Evolutionary conservation across 2,329 filamentous ascomycete species (phyloP).

Genomic region (Metarhizium album): DNA sequence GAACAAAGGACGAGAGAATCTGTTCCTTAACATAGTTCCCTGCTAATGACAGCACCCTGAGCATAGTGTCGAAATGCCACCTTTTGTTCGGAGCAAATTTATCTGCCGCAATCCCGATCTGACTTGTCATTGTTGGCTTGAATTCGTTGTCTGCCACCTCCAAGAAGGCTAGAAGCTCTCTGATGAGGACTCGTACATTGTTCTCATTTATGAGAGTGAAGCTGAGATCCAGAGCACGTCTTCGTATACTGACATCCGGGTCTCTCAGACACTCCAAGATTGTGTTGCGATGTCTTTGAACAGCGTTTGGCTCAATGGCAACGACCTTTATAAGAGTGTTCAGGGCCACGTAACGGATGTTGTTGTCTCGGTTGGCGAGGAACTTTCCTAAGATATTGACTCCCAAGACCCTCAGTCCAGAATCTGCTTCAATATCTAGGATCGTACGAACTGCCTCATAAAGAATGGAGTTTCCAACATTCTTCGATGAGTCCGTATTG

Average conservation of each 20-base stretch:
- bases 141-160: constrained; percentile 98
- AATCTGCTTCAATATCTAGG: constrained; percentile 95
- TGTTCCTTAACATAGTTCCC: constrained; percentile 98
- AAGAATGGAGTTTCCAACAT: constrained; percentile 94
- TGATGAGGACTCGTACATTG: constrained; percentile 86
- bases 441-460: constrained; percentile 97
- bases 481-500: constrained; percentile 96
- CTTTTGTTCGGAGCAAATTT: constrained; percentile 93
- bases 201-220: constrained; percentile 97
- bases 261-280: constrained; percentile 93
- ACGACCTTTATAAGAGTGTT: constrained; percentile 98
- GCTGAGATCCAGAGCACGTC: constrained; percentile 90
- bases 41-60: constrained; percentile 83
- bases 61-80: constrained; percentile 98
- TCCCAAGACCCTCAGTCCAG: constrained; percentile 82
- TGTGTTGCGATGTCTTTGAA: constrained; percentile 93
- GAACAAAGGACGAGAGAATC: constrained; percentile 91
- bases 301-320: constrained; percentile 93
- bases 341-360: constrained; percentile 94
- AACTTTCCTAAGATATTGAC: constrained; percentile 99
- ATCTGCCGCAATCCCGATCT: constrained; percentile 95
- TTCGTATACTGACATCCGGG: constrained; percentile 93
- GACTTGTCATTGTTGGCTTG: constrained; percentile 95
- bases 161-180: constrained; percentile 87
- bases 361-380: constrained; percentile 96